A percentile compares a stretch with the other conserved stretches of the same genome.
These are phyloP conservation scores for Apiospora marii DNA, from an alignment of 2,329 filamentous ascomycete species.

Conservation along the genomic window DNA sequence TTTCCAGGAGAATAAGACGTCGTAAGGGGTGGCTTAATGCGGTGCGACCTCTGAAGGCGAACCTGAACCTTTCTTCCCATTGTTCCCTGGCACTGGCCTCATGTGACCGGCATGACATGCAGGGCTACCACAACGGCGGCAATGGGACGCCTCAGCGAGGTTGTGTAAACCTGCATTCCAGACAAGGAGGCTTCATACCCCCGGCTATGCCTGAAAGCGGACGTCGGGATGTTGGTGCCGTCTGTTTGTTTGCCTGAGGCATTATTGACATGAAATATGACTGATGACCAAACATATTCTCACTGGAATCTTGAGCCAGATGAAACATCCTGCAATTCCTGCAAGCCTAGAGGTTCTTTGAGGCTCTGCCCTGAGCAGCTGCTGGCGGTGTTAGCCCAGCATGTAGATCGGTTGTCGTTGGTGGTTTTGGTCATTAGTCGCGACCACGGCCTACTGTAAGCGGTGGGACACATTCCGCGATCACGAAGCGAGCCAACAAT, in stretches of 20 bases:
- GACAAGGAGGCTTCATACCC: not conserved
- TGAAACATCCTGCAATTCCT: not conserved
- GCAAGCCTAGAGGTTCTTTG: not conserved
- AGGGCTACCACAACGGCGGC: slow-evolving; percentile 4
- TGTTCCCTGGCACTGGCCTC: not conserved
- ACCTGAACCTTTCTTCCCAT: not conserved
- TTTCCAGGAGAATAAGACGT: not conserved
- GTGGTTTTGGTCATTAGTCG: not conserved
- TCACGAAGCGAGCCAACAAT: not conserved
- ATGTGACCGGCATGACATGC: slow-evolving; percentile 15
- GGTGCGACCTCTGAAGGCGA: slow-evolving; percentile 11
- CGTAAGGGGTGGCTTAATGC: not conserved
- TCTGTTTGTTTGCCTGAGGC: not conserved
- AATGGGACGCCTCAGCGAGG: not conserved
- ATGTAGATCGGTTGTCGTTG: not conserved
- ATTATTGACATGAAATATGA: not conserved
- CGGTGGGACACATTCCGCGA: not conserved
- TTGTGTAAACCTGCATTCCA: not conserved
- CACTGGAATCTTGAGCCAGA: not conserved
- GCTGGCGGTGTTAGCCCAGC: not conserved
- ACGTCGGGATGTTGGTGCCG: not conserved
- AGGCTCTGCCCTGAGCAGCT: not conserved
- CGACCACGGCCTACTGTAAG: not conserved
- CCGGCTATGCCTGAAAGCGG: not conserved
- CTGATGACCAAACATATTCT: not conserved